Base-by-base conservation (phyloP, 1,139 yeast genomes). In the Kurtzmaniella quercitrusa region DNA sequence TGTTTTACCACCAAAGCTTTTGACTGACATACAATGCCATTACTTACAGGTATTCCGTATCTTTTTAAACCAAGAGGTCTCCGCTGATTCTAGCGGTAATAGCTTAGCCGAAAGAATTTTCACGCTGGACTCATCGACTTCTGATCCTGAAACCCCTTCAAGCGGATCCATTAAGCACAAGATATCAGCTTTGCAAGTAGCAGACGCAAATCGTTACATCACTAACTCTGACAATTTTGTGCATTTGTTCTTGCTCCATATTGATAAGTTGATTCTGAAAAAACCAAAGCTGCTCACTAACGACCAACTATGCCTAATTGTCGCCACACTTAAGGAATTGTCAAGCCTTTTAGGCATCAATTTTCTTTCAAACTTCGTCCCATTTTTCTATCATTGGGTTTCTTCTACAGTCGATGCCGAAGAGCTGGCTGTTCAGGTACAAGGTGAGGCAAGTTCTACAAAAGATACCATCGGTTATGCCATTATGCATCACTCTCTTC, bases 361-460 rank as follows among this genome's bases (percentile, higher is more conserved):
- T 48, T 71, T 76, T 33, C 51, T 73, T 14, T 63, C 60, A 46
- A 75, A 75, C 50, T 74, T 68, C 41, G 50, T 76, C 7, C 77
- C 80, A 5, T 74, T 68, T 50, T 72, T 74, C 50, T 67, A 65
- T 48, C 69, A 68, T 47, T 76, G 82, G 80, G 26, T 40, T 39
- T 45, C 66, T 36, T 55, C 60, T 12, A 44, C 51, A 17, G 39
- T 47, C 18, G 48, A 45, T 20, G 46, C 47, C 16, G 42, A 35
- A 5, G n/a, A 14, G 5, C 28, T 20, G 38, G 16, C 5, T 19
- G 21, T 3, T 5, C 28, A 26, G 5, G 23, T 9, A 5, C 18
- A 46, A 11, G 45, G 47, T 14, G 53, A 50, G 21, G 49, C 52
- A 30, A 42, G 50, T 15, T 53, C 50, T 30, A 48, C 60, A 12